phyloP scores from a whole-genome alignment of 352 stramenopile genomes.

The Phytophthora citrophthora region DNA sequence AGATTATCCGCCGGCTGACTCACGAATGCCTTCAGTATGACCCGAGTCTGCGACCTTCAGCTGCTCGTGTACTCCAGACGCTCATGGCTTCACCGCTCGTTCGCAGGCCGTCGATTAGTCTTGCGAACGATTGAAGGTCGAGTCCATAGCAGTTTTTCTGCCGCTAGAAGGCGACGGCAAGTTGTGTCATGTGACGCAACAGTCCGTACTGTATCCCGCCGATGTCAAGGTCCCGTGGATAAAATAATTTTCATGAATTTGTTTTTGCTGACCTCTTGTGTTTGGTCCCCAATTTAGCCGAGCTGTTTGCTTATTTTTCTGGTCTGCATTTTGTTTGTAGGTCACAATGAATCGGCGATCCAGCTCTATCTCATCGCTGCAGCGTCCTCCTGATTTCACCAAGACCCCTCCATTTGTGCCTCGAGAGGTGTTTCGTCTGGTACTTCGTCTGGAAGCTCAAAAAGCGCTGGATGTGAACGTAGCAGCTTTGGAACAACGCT shows the following conservation, averaged over 20 bases:
- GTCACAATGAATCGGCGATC: slow-evolving; percentile 11
- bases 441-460: slow-evolving; percentile 66
- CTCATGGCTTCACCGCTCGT: slow-evolving; percentile 70
- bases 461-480: slow-evolving; percentile 65
- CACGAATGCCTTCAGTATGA: slow-evolving; percentile 87
- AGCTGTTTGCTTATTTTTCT: slow-evolving; percentile 8
- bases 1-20: slow-evolving; percentile 79
- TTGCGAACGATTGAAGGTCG: slow-evolving; percentile 41
- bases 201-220: slow-evolving; percentile 37
- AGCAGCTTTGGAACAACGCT: slow-evolving; percentile 54
- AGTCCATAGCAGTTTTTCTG: slow-evolving; percentile 14
- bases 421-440: slow-evolving; percentile 71
- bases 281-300: slow-evolving; percentile 21
- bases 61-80: slow-evolving; percentile 73
- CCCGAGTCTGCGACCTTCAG: slow-evolving; percentile 66
- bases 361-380: slow-evolving; percentile 17
- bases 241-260: slow-evolving; percentile 26
- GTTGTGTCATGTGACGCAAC: slow-evolving; percentile 8
- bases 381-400: slow-evolving; percentile 7
- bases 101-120: slow-evolving; percentile 54
- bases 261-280: slow-evolving; percentile 5
- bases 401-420: slow-evolving; percentile 53
- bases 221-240: slow-evolving; percentile 30
- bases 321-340: slow-evolving; percentile 6
- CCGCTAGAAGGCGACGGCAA: slow-evolving; percentile 31